A percentile compares a stretch with the other conserved stretches of the same genome.
Evolutionary conservation across 1,284 basidiomycete species (phyloP).

Genomic region (Malassezia arunalokei): DNA sequence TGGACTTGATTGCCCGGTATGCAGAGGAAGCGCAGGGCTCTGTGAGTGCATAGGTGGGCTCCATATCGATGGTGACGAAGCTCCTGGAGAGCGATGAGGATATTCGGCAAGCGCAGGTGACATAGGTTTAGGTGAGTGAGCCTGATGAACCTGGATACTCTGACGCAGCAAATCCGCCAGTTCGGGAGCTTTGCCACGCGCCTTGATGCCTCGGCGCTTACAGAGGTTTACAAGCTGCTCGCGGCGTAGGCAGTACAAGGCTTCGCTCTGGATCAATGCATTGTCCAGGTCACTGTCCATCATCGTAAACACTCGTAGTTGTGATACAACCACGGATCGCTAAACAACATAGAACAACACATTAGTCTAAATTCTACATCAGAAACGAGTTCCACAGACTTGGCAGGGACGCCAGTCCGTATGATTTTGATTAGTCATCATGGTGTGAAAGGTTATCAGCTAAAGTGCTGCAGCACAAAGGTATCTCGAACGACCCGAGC

Average conservation of each 20-base stretch:
- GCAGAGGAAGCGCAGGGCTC: too few relatives aligned
- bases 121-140: not conserved
- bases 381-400: too few relatives aligned
- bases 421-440: too few relatives aligned
- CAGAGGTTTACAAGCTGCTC: conserved; percentile 14
- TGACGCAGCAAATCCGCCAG: conserved; percentile 10
- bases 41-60: not conserved
- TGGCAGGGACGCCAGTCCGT: too few relatives aligned
- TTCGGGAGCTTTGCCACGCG: conserved; percentile 6
- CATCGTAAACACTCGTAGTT: too few relatives aligned
- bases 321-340: too few relatives aligned
- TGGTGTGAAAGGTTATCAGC: not conserved
- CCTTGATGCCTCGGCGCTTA: conserved; percentile 13
- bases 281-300: conserved; percentile 5
- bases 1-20: too few relatives aligned
- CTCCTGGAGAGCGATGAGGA: not conserved
- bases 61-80: not conserved
- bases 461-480: conserved; percentile 26
- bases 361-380: too few relatives aligned
- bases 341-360: too few relatives aligned
- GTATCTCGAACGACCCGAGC: conserved; percentile 26
- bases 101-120: too few relatives aligned
- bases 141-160: not conserved
- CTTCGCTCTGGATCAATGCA: conserved; percentile 14
- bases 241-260: conserved; percentile 10